Percentiles rank a stretch among this genome's conserved stretches.
Evolutionary conservation across 345 rosid genomes (phyloP).

Genomic region (Crucihimalaya himalaica): DNA sequence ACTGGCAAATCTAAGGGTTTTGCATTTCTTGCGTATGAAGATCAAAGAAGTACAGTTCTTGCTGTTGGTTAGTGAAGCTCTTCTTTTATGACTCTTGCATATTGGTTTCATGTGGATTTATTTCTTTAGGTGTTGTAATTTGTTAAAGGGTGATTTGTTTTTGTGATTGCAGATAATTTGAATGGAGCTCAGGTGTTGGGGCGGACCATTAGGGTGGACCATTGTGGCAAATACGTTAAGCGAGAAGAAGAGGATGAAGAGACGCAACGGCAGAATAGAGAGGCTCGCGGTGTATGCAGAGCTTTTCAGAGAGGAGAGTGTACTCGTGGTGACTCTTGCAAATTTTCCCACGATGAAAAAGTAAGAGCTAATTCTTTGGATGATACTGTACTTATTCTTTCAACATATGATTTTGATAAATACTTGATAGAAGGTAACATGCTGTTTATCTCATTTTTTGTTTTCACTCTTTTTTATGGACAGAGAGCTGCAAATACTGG

Average conservation of each 20-base stretch:
- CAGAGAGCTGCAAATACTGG: slow-evolving; percentile 91
- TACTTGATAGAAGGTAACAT: neutral
- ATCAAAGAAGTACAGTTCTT: slow-evolving; percentile 88
- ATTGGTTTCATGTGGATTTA: neutral
- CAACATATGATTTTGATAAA: neutral
- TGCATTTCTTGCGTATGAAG: slow-evolving; percentile 89
- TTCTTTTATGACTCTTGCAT: neutral
- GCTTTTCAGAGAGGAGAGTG: slow-evolving; percentile 96
- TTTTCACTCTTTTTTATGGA: slow-evolving; percentile 21
- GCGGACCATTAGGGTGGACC: slow-evolving; percentile 73
- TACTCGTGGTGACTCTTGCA: slow-evolving; percentile 81
- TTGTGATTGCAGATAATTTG: slow-evolving; percentile 60
- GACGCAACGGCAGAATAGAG: slow-evolving; percentile 61
- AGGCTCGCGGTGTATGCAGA: slow-evolving; percentile 86
- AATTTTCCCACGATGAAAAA: slow-evolving; percentile 85
- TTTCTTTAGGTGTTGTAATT: neutral
- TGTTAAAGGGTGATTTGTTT: neutral
- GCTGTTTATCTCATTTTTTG: slow-evolving; percentile 12
- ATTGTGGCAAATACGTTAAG: slow-evolving; percentile 68
- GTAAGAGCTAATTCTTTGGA: slow-evolving; percentile 50
- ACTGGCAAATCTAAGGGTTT: slow-evolving; percentile 94
- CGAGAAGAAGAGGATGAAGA: slow-evolving; percentile 93
- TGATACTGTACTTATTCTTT: neutral
- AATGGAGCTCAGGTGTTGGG: slow-evolving; percentile 81
- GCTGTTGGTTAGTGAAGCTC: slow-evolving; percentile 73